A percentile compares a stretch with the other conserved stretches of the same genome.
Conservation (phyloP, 192 early-diverging fungal species). For the Entomortierella parvispora region DNA sequence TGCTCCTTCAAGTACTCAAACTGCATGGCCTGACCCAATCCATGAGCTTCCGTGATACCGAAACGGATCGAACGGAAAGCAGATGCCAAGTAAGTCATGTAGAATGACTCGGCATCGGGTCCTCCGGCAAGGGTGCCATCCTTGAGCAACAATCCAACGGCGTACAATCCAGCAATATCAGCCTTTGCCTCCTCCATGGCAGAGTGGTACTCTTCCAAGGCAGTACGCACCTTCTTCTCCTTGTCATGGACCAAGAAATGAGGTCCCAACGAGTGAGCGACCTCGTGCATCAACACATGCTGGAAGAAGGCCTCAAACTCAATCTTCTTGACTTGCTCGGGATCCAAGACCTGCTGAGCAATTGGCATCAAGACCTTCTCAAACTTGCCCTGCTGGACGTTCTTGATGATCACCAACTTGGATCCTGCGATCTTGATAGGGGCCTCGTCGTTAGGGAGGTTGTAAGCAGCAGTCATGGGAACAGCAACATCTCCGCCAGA, state of each 20-base stretch:
- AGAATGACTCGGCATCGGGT: slow-evolving; percentile 69
- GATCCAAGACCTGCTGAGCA: slow-evolving; percentile 61
- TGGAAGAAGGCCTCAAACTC: slow-evolving; percentile 76
- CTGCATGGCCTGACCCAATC: slow-evolving; percentile 77
- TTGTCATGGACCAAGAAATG: slow-evolving; percentile 59
- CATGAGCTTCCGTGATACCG: slow-evolving; percentile 76
- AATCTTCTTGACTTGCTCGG: slow-evolving; percentile 65
- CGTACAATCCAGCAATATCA: slow-evolving; percentile 75
- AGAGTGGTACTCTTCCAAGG: slow-evolving; percentile 74
- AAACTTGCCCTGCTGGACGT: slow-evolving; percentile 79
- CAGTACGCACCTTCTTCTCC: slow-evolving; percentile 71
- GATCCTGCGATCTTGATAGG: slow-evolving; percentile 74
- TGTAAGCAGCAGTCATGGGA: slow-evolving; percentile 82
- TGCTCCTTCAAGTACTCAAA: slow-evolving; percentile 73
- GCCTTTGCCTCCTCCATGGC: slow-evolving; percentile 85
- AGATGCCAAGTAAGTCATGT: slow-evolving; percentile 77
- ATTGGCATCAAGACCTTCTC: slow-evolving; percentile 70
- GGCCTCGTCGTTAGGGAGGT: slow-evolving; percentile 81
- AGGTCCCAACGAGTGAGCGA: slow-evolving; percentile 76
- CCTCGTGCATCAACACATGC: slow-evolving; percentile 79
- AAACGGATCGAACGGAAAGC: slow-evolving; percentile 79
- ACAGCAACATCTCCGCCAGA: slow-evolving; percentile 76
- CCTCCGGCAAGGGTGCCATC: slow-evolving; percentile 63
- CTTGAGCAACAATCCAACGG: slow-evolving; percentile 67
- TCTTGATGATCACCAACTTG: slow-evolving; percentile 80